These are phyloP conservation scores for Echinochloa phyllopogon DNA, from an alignment of 176 grass and related monocot species.

Conservation along the genomic window DNA sequence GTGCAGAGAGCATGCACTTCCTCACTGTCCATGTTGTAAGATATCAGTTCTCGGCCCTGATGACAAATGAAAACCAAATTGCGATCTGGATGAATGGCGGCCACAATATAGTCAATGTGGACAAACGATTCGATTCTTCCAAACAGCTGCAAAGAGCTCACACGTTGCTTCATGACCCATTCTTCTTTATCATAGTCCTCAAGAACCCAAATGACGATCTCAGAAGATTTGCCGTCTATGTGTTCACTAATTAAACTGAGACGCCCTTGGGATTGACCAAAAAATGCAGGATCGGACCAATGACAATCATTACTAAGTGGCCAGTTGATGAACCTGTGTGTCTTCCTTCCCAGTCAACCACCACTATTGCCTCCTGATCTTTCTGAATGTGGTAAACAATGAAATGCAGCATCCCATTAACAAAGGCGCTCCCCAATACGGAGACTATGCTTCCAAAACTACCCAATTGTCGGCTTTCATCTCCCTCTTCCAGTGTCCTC, in stretches of 20 bases:
- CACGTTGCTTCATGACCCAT: not conserved
- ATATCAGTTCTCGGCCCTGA: not conserved
- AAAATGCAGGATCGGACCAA: not conserved
- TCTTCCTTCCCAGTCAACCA: not conserved
- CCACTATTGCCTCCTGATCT: not conserved
- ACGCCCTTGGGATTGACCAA: not conserved
- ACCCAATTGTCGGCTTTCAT: not conserved
- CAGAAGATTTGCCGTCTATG: accelerated
- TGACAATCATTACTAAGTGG: not conserved
- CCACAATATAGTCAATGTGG: not conserved
- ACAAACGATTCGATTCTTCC: not conserved
- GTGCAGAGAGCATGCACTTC: not conserved
- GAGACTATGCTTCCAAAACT: not conserved
- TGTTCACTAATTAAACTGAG: not conserved
- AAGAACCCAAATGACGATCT: not conserved
- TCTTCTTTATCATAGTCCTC: not conserved
- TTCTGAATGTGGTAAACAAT: not conserved
- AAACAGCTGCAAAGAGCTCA: not conserved
- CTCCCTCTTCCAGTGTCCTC: too few species aligned
- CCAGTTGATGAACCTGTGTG: not conserved
- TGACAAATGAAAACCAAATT: not conserved
- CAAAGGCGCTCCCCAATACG: not conserved
- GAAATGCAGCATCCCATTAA: not conserved
- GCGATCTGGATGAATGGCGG: not conserved
- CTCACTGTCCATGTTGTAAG: not conserved